These are phyloP conservation scores for Neofusicoccum umdonicola DNA, from an alignment of 2,329 filamentous ascomycete genomes.

Conservation along the genomic window DNA sequence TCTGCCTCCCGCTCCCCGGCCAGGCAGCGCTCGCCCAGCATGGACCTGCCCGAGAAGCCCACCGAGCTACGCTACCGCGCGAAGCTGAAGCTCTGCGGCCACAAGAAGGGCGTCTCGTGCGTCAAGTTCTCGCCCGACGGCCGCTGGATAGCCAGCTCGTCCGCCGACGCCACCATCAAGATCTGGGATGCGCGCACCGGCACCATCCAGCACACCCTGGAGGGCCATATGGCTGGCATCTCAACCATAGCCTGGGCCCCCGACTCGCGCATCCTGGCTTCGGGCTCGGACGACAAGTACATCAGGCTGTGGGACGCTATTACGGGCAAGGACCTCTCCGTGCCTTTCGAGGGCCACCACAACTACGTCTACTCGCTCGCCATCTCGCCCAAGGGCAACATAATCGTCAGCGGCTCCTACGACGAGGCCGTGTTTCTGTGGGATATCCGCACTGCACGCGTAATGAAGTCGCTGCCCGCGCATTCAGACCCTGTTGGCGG, in stretches of 20 bases:
- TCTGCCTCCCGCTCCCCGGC: slow-evolving; percentile 21
- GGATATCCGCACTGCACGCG: slow-evolving; percentile 83
- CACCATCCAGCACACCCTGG: slow-evolving; percentile 78
- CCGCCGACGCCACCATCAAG: slow-evolving; percentile 85
- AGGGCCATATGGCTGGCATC: slow-evolving; percentile 89
- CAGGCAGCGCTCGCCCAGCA: slow-evolving; percentile 20
- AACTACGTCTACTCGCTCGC: slow-evolving; percentile 94
- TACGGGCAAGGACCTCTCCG: slow-evolving; percentile 55
- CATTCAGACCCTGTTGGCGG: slow-evolving; percentile 93
- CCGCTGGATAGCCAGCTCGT: slow-evolving; percentile 83
- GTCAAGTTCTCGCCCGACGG: slow-evolving; percentile 92
- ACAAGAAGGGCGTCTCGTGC: slow-evolving; percentile 74
- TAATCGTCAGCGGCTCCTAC: slow-evolving; percentile 90
- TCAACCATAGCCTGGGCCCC: slow-evolving; percentile 94
- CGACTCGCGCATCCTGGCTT: slow-evolving; percentile 81
- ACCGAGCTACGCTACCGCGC: slow-evolving; percentile 65
- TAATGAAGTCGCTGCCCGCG: slow-evolving; percentile 88
- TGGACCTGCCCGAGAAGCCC: slow-evolving; percentile 38
- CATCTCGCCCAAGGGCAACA: slow-evolving; percentile 97
- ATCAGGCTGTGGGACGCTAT: slow-evolving; percentile 84
- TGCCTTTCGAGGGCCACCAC: slow-evolving; percentile 77
- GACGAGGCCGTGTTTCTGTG: slow-evolving; percentile 96
- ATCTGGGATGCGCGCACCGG: slow-evolving; percentile 84
- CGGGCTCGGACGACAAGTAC: slow-evolving; percentile 92
- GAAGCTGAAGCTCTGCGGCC: slow-evolving; percentile 71